Evolutionary conservation across 306 rosid species (phyloP).

Genomic region (Alnus rubra): DNA sequence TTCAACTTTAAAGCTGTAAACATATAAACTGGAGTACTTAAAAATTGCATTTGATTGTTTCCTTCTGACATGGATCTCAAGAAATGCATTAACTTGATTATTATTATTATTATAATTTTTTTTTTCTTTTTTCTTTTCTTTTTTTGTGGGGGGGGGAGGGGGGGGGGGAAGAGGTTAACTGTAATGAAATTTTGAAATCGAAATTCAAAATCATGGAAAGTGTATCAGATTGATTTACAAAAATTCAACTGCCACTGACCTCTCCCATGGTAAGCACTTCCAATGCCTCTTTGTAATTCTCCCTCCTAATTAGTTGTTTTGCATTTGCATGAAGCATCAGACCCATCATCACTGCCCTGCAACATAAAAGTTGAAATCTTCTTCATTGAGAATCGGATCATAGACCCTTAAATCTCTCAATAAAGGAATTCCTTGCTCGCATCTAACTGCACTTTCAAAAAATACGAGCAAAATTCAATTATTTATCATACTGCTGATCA

Average conservation of each 20-base stretch:
- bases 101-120: too few relatives aligned
- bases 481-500: conserved; percentile 64
- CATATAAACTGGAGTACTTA: neutral
- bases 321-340: conserved; percentile 89
- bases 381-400: conserved; percentile 24
- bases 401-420: conserved; percentile 12
- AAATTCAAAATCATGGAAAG: conserved; percentile 4
- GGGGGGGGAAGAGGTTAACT: neutral
- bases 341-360: conserved; percentile 96
- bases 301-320: conserved; percentile 56
- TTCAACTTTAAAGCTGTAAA: neutral
- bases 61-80: neutral
- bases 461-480: neutral
- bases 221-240: conserved; percentile 6
- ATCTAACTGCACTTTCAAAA: conserved; percentile 21
- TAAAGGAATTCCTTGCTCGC: conserved; percentile 4
- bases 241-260: conserved; percentile 45
- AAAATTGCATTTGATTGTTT: neutral
- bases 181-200: neutral
- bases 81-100: neutral
- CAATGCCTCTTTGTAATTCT: conserved; percentile 75
- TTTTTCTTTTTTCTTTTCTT: neutral
- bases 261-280: conserved; percentile 90
- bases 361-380: conserved; percentile 32
- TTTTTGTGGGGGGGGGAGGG: neutral